Evolutionary conservation across 306 rosid species (phyloP), one percentile per base, ranked within the genome.

Genomic region (Rosa lucieae): DNA sequence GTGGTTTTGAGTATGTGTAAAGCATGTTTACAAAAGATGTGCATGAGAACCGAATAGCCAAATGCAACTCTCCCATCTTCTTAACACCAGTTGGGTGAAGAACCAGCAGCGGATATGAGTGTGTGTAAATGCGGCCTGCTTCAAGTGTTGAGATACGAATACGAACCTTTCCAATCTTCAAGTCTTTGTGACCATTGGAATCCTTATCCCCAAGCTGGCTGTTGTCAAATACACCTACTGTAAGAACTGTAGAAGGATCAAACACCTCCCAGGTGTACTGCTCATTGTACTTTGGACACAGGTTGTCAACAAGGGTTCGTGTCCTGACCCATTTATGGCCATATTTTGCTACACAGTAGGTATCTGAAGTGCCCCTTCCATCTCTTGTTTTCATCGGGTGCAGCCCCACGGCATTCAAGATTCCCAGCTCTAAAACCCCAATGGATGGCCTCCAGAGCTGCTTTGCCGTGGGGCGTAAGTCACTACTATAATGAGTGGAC

Each of bases 211-310:
- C 84, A 26, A 85, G 81, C 49, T 86, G 91, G 69, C 85, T 78
- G 70, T 85, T 88, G 82, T 88, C 92, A 71, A 88, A 88, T 3
- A 88, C 89, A 7, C 86, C 88, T 1, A 85, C 62, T 2, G 88
- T 88, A 23, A 88, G 82, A 26, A 88, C 88, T 6, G 91, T 88
- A 9, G 92, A 82, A 44, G 89, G 88, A 63, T 88, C 92, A 79
- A 84, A 88, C 46, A 86, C 92, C 69, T 88, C 89, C 92, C 88
- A 86, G 8, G 85, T 88, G 78, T 88, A 88, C 66, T 84, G 92
- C 72, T 88, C 89, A 46, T 88, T 88, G 82, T 82, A 88, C 49
- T 82, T 84, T 3, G 89, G 92, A 75, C 52, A 35, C 21, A 86
- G 40, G 58, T 79, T 78, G 46, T 86, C 87, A 1, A 84, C 84